Percentiles rank a stretch among this genome's conserved stretches.
phyloP scores from a whole-genome alignment of 768 basidiomycete genomes.

The Amanita molliuscula region DNA sequence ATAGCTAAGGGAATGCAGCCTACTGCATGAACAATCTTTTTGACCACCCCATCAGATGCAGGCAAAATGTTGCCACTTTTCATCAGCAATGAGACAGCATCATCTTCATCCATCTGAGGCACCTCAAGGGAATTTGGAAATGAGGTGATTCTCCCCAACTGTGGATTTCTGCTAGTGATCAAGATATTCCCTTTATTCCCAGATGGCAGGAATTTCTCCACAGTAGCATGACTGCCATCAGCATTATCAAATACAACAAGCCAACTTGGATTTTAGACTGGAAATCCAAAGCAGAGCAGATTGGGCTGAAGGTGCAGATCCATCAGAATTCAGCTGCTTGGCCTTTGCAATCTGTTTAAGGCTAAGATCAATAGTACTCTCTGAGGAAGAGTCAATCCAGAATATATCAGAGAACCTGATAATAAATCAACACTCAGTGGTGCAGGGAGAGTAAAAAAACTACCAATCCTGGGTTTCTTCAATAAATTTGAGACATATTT shows the following conservation, averaged over 20 bases:
- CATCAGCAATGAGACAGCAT: conserved; percentile 11
- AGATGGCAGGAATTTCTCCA: conserved; percentile 9
- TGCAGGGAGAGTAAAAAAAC: not conserved
- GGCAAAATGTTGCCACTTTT: conserved; percentile 5
- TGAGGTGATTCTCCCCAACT: conserved; percentile 2
- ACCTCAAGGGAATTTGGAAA: conserved; percentile 8
- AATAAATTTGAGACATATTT: conserved; percentile 5
- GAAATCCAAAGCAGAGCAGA: conserved; percentile 9
- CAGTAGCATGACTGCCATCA: conserved; percentile 6
- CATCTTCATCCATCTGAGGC: conserved; percentile 9
- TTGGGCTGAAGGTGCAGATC: not conserved
- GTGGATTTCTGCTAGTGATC: conserved; percentile 11
- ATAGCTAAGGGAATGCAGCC: conserved; percentile 7
- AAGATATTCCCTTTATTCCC: conserved; percentile 11
- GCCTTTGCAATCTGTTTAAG: conserved; percentile 6
- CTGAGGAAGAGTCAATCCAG: conserved; percentile 14
- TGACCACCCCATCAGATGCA: not conserved
- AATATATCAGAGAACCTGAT: conserved; percentile 12
- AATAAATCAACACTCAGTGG: not conserved
- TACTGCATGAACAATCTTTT: conserved; percentile 6
- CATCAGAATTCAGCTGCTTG: not conserved
- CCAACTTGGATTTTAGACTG: conserved; percentile 6
- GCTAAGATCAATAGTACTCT: conserved; percentile 7
- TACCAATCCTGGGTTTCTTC: not conserved
- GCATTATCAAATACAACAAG: conserved; percentile 14